A percentile compares a stretch with the other conserved stretches of the same genome.
Evolutionary conservation across 1,284 basidiomycete species (phyloP).

Genomic region (Fomitopsis schrenkii): DNA sequence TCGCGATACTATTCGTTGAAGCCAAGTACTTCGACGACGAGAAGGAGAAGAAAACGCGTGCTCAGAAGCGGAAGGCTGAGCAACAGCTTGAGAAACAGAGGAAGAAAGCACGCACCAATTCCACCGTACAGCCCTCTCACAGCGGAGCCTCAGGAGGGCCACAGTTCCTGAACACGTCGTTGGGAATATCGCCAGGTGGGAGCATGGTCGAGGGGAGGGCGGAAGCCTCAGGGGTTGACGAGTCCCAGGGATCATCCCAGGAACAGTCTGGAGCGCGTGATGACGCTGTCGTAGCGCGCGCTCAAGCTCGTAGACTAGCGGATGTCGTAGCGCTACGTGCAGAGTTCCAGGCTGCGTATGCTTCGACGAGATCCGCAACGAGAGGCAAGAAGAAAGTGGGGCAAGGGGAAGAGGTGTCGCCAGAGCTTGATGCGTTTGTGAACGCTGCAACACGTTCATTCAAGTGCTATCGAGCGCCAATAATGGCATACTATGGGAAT

Average conservation of each 20-base stretch:
- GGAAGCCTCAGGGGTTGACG: no score
- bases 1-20: conserved; percentile 15
- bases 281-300: no score
- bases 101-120: no score
- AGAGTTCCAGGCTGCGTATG: background rate
- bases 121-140: no score
- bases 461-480: background rate
- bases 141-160: no score
- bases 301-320: background rate
- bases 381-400: no score
- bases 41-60: background rate
- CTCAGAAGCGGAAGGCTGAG: background rate
- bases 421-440: background rate
- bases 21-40: conserved; percentile 14
- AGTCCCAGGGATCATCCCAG: background rate
- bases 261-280: background rate
- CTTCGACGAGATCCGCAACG: no score
- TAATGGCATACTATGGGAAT: background rate
- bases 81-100: no score
- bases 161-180: no score
- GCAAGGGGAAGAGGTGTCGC: background rate
- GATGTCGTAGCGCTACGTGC: background rate
- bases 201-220: no score
- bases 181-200: no score
- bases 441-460: background rate